These are phyloP conservation scores for Ustilago cynodontis DNA, from an alignment of 1,284 basidiomycete genomes.

Conservation along the genomic window DNA sequence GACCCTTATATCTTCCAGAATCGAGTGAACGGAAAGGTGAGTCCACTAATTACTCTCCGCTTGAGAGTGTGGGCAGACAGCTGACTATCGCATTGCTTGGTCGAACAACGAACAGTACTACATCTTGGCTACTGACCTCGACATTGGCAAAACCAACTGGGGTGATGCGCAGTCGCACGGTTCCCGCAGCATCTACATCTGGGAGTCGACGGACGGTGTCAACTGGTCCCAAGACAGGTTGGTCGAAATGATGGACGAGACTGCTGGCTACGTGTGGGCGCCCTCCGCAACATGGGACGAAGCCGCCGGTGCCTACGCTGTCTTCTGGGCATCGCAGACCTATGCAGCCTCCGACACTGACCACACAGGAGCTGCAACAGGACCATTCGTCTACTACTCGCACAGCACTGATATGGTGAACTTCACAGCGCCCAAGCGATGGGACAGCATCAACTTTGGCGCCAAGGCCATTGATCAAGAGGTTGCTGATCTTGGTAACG, in stretches of 20 bases:
- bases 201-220: conserved; percentile 32
- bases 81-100: too few species aligned
- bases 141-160: conserved; percentile 38
- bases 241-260: neutral
- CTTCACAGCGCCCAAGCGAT: conserved; percentile 21
- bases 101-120: conserved; percentile 15
- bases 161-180: conserved; percentile 35
- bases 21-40: too few species aligned
- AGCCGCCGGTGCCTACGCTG: conserved; percentile 27
- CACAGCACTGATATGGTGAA: conserved; percentile 30
- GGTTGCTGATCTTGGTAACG: conserved; percentile 22
- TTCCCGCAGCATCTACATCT: conserved; percentile 30
- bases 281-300: conserved; percentile 34
- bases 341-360: conserved; percentile 22
- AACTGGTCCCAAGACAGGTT: conserved; percentile 25
- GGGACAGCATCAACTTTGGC: conserved; percentile 36
- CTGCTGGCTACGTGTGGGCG: conserved; percentile 33
- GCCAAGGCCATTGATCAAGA: conserved; percentile 37
- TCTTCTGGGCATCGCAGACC: conserved; percentile 34
- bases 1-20: too few species aligned
- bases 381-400: conserved; percentile 36
- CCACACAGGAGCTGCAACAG: conserved; percentile 20
- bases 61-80: too few species aligned
- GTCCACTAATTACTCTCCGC: too few species aligned
- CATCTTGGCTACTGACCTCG: conserved; percentile 30